Base-by-base conservation (phyloP, 352 stramenopile species). In the Phytophthora ohioensis region DNA sequence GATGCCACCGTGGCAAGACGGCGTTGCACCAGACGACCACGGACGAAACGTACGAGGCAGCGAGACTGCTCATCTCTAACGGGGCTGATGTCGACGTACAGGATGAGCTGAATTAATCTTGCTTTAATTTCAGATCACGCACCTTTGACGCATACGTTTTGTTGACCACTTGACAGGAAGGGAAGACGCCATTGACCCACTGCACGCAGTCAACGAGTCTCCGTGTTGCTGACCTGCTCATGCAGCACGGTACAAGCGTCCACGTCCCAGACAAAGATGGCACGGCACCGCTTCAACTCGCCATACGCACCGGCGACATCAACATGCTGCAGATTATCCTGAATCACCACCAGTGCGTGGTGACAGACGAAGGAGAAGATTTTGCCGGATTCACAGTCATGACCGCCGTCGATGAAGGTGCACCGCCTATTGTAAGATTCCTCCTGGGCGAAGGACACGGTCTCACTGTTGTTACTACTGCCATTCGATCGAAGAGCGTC, bases 261-360 rank as follows among this genome's bases (percentile, higher is more conserved):
- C 60, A 78, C n/a, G 11, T 57, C 2, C 46, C 47, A 42, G 66
- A 74, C 39, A 46, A 39, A 11, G 41, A 64, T 5, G 74, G 70
- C 8, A 15, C 54, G 1, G 49, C 70, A 0, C 57, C 65, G 5
- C 27, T 81, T 9, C 2, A 8, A 0, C 30, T 76, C 2, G 21
- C 64, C 3, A 2, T 71, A 5, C 61, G 71, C 15, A 39, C 39
- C 0, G 30, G 12, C 3, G 58, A 73, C 38, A 1, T 73, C 30
- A 75, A 47, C 17, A 11, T 73, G 4, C 36, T 81, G 1, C 74
- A 81, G 49, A 31, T 81, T 4, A 64, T 81, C 43, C 17, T 81
- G 15, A 78, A 81, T 34, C 69, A 81, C 31, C 62, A 76, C 32
- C 61, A 67, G 15, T 60, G 58, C 4, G 74, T 76, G 17, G 47